Evolutionary conservation across 176 grass and related monocot genomes (phyloP).

Genomic region (Puya raimondii): DNA sequence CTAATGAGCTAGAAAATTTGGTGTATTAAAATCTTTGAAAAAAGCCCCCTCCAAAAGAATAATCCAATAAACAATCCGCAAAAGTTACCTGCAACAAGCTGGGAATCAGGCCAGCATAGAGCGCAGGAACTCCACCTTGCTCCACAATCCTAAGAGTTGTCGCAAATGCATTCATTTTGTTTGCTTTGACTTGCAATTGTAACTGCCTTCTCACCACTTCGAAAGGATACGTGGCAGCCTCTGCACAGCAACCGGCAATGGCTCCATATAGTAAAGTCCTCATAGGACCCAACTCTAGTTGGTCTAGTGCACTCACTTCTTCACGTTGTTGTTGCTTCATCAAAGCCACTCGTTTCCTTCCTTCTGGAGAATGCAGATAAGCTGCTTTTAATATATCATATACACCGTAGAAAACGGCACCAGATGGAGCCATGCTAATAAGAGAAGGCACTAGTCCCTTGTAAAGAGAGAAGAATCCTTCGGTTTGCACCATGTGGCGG

Average conservation of each 20-base stretch:
- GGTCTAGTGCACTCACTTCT: slow-evolving; percentile 73
- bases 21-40: too few species aligned
- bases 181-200: slow-evolving; percentile 89
- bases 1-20: too few species aligned
- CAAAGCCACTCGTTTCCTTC: slow-evolving; percentile 41
- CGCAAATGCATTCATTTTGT: slow-evolving; percentile 73
- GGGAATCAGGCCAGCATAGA: slow-evolving; percentile 90
- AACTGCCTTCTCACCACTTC: slow-evolving; percentile 90
- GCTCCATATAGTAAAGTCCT: slow-evolving; percentile 92
- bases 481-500: slow-evolving; percentile 74
- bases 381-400: slow-evolving; percentile 92
- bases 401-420: slow-evolving; percentile 93
- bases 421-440: slow-evolving; percentile 98
- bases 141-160: slow-evolving; percentile 86
- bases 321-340: slow-evolving; percentile 57
- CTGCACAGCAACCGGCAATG: slow-evolving; percentile 82
- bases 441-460: slow-evolving; percentile 89
- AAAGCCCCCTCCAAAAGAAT: background rate
- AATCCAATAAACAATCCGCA: background rate
- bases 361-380: slow-evolving; percentile 73
- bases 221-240: slow-evolving; percentile 87
- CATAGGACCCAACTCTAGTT: slow-evolving; percentile 69
- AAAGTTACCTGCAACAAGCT: slow-evolving; percentile 85
- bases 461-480: slow-evolving; percentile 92
- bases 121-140: slow-evolving; percentile 83